These are phyloP conservation scores for Ailanthus altissimus DNA, from an alignment of 345 rosid genomes.

Conservation along the genomic window DNA sequence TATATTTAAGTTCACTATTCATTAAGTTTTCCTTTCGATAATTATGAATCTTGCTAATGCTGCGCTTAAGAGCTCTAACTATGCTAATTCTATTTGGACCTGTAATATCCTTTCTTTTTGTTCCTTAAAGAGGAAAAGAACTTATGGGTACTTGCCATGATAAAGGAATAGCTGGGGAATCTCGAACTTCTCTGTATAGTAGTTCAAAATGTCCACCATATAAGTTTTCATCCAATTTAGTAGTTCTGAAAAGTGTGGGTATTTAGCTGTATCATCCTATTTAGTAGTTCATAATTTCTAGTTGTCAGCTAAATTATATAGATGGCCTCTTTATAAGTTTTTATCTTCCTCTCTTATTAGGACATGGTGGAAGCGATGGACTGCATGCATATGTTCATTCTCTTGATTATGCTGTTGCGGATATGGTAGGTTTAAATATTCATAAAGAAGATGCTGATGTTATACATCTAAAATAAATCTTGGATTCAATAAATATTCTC, in stretches of 20 bases:
- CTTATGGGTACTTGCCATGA: background rate
- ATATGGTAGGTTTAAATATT: conserved; percentile 49
- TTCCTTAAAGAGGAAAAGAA: too few relatives aligned
- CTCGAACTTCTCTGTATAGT: background rate
- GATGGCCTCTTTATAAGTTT: conserved; percentile 7
- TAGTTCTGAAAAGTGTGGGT: too few relatives aligned
- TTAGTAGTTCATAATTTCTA: background rate
- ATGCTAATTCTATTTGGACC: too few relatives aligned
- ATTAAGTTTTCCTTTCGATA: too few relatives aligned
- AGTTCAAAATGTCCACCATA: too few relatives aligned
- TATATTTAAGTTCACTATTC: too few relatives aligned
- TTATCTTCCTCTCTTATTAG: conserved; percentile 34
- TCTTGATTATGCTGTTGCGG: conserved; percentile 71
- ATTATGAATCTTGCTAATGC: too few relatives aligned
- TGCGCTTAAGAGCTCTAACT: too few relatives aligned
- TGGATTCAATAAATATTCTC: background rate
- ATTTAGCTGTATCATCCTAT: background rate
- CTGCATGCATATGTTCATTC: conserved; percentile 90
- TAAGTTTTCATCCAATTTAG: too few relatives aligned
- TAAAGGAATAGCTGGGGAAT: background rate
- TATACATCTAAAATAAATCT: background rate
- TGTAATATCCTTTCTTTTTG: too few relatives aligned
- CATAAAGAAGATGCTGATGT: background rate
- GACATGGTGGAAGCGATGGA: conserved; percentile 97
- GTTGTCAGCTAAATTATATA: background rate